Base-by-base conservation (phyloP, 495 filamentous ascomycete species). In the Immersiella caudata region DNA sequence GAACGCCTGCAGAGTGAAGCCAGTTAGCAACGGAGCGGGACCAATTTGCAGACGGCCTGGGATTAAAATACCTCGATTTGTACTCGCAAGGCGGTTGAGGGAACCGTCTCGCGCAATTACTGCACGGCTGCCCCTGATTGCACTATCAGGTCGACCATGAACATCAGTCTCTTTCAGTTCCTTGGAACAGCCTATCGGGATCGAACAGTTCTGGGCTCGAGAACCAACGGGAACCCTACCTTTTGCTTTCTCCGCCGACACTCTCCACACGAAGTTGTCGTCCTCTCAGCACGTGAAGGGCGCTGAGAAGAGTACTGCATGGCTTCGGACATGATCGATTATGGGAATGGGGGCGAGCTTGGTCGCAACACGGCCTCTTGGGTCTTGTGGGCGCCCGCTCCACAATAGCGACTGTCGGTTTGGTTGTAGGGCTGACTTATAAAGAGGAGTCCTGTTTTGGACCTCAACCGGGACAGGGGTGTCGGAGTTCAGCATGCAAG, bases 181-280 rank as follows among this genome's bases (percentile, higher is more conserved):
- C 20, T 11, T 64, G 14, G 24, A 60, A 54, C 29, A 25, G 62
- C 21, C 16, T 14, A 12, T 46, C 16, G 40, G 40, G 40, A 18
- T 12, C 11, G 40, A 12, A 46, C 16, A 14, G 4, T 46, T 18
- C 40, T 46, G 16, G 14, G 5, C 14, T 14, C 2, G 16, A 12
- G 40, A 62, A 52, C 21, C 24, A 27, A 22, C 24, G 57, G 11
- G 21, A 27, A 55, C 33, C 65, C 26, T 69, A 80, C 78, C 76
- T 75, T 79, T 61, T 80, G 78, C 61, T 80, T 80, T 67, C 78
- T 69, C 59, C 78, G 65, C 57, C 78, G 72, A 52, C 78, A 80
- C 67, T 80, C 78, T 1, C 69, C 68, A 65, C 78, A 80, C 25
- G 76, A 78, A n/a, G 77, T 79, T 21, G 77, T 78, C 25, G 66